Base-by-base conservation (phyloP, 352 stramenopile genomes). In the Phytophthora ohioensis region DNA sequence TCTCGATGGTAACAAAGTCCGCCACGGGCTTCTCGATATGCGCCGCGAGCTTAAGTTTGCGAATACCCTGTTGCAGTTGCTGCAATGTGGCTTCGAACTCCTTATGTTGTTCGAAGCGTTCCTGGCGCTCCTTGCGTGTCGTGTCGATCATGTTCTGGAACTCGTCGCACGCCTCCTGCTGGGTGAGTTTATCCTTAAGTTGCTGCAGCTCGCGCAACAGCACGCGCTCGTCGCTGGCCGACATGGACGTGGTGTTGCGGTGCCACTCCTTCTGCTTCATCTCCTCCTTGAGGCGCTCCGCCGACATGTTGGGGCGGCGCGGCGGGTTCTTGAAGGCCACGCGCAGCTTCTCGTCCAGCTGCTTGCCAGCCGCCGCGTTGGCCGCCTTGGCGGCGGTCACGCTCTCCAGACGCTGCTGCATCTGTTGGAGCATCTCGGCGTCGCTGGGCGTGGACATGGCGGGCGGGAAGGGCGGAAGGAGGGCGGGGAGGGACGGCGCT, bases 181-280 rank as follows among this genome's bases (percentile, higher is more conserved):
- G 82, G 46, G 54, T 31, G 41, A 90, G 82, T 38, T 80, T 82
- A 12, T 87, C 77, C 56, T 87, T 82, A 46, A 94, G 80, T 66
- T 76, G 58, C 61, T 91, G 76, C 55, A 94, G 41, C 36, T 94
- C 85, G 59, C 84, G 79, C 54, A 94, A 43, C 63, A 94, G 73
- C 46, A 78, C 80, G 58, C 89, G 89, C 67, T 94, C 87, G 54
- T 94, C 85, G 13, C 79, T 75, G 2, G 89, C 76, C 34, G 84
- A 81, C 84, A 94, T 93, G 66, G 77, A 87, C 63, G 84, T 92
- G 17, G 87, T 94, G 57, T 72, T 88, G 17, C 85, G 85, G 42
- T 76, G 72, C 46, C 82, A 79, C 65, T 94, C 87, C 45, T 89
- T 84, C 30, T 66, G 64, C 12, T 76, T 58, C 76, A 91, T 91